Evolutionary conservation across 441 rosid species (phyloP), one percentile per base, ranked within the genome.

Genomic region (Melastoma candidum): DNA sequence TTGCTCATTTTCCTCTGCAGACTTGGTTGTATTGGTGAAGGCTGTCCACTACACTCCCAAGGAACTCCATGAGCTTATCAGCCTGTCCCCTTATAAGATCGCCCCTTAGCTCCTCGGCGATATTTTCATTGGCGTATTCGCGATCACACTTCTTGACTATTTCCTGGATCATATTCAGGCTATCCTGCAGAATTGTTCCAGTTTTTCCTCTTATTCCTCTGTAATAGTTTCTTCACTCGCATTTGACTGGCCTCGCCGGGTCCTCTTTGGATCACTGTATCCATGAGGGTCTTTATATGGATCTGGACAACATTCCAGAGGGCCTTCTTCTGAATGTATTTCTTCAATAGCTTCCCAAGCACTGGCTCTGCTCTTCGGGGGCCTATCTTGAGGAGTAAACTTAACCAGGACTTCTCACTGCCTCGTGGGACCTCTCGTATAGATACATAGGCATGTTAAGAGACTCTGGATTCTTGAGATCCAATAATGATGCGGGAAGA

Each of bases 41-140:
- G 26, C 65, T 57, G 26, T 27, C 46, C 32, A 71, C 76, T 44
- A 78, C 73, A 12, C 74, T 71, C 49, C 72, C 77, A 12, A 84
- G 68, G 67, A 73, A 77, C 24, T 68, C 69, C 46, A 83, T 79
- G 17, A 87, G 76, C 64, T 73, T 69, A n/a, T 79, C 84, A 24
- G 76, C 94, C 68, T 81, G 86, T 25, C 69, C 68, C 60, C 70
- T 66, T 44, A 63, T 62, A 17, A 17, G 22, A 17, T 17, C 22
- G 22, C 22, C 22, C 22, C 22, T 17, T 17, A 17, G 22, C 12
- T 70, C 74, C 63, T 68, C 69, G 6, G 46, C 53, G 7, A 47
- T 45, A 46, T 54, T 70, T 49, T 17, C 26, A 58, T 58, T 44
- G 52, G 11, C 66, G 27, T 59, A 66, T 12, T 51, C 61, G 4